A percentile compares a stretch with the other conserved stretches of the same genome.
Evolutionary conservation across 768 basidiomycete species (phyloP).

Genomic region (Leccinum sublutescens): DNA sequence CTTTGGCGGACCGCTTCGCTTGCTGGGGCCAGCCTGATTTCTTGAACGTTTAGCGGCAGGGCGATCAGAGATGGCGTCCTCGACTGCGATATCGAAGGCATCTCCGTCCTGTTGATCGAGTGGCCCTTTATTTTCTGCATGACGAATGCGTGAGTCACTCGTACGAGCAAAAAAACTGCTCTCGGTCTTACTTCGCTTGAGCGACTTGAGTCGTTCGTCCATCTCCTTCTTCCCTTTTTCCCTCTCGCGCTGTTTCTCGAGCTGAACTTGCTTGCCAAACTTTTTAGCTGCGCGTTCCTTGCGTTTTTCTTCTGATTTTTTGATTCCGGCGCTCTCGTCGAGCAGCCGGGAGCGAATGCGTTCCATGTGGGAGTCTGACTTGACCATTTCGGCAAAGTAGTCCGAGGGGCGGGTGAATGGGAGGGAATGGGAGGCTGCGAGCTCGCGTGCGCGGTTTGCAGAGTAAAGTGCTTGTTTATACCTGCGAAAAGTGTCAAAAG

Average conservation of each 20-base stretch:
- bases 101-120: conserved; percentile 60
- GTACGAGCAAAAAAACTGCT: background rate
- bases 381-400: conserved; percentile 99
- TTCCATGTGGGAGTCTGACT: conserved; percentile 97
- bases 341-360: conserved; percentile 87
- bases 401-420: conserved; percentile 91
- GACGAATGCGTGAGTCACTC: conserved; percentile 3
- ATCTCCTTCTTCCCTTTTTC: conserved; percentile 89
- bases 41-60: conserved; percentile 58
- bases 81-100: conserved; percentile 86
- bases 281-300: conserved; percentile 95
- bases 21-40: conserved; percentile 23
- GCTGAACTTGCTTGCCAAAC: conserved; percentile 96
- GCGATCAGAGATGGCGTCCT: conserved; percentile 80
- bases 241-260: conserved; percentile 90
- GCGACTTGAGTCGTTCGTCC: conserved; percentile 78
- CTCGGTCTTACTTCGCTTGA: conserved; percentile 74
- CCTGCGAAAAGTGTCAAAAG: conserved; percentile 42
- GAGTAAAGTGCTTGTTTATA: conserved; percentile 93
- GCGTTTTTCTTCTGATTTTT: conserved; percentile 88
- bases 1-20: conserved; percentile 35
- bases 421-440: conserved; percentile 76
- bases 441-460: conserved; percentile 68
- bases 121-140: conserved; percentile 78
- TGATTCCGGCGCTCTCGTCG: conserved; percentile 85